Percentiles rank a stretch among this genome's conserved stretches.
These are phyloP conservation scores for Ceriops decandra DNA, from an alignment of 345 rosid genomes.

Conservation along the genomic window DNA sequence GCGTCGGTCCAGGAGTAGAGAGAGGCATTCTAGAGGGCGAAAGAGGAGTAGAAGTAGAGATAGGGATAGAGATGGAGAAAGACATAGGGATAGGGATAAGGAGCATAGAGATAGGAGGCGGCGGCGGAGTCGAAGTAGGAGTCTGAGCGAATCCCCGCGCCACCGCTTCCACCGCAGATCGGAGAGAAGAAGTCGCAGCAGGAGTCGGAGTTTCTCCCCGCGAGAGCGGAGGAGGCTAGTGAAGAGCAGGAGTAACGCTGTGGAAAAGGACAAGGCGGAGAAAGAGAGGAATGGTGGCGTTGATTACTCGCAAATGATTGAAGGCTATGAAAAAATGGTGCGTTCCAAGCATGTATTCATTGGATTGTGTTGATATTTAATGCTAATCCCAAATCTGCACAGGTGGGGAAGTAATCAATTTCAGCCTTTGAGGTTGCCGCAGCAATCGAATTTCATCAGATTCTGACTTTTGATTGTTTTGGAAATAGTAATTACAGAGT, in stretches of 20 bases:
- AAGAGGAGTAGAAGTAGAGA: slow-evolving; percentile 7
- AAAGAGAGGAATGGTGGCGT: slow-evolving; percentile 27
- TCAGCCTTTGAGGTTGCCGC: no score
- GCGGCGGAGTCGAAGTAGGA: slow-evolving; percentile 31
- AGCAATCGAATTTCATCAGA: no score
- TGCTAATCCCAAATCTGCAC: neutral
- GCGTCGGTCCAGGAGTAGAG: slow-evolving; percentile 23
- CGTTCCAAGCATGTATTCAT: neutral
- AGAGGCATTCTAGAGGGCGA: neutral
- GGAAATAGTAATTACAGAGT: neutral
- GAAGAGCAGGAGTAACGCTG: slow-evolving; percentile 12
- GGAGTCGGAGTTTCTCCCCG: slow-evolving; percentile 15
- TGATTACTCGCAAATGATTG: slow-evolving; percentile 59
- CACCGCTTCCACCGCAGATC: slow-evolving; percentile 20
- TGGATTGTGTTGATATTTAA: neutral
- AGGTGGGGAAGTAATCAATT: no score
- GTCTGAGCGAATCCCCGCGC: slow-evolving; percentile 36
- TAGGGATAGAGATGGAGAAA: slow-evolving; percentile 25
- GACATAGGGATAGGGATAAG: slow-evolving; percentile 26
- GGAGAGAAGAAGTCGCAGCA: slow-evolving; percentile 17
- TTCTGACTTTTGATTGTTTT: no score
- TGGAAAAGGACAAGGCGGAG: slow-evolving; percentile 14
- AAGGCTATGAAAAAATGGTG: slow-evolving; percentile 79
- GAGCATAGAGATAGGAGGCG: slow-evolving; percentile 3
- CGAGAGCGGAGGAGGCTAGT: slow-evolving; percentile 38